Evolutionary conservation across 2,329 filamentous ascomycete genomes (phyloP), one percentile per base, ranked within the genome.

Genomic region (Xenoacremonium recifei): DNA sequence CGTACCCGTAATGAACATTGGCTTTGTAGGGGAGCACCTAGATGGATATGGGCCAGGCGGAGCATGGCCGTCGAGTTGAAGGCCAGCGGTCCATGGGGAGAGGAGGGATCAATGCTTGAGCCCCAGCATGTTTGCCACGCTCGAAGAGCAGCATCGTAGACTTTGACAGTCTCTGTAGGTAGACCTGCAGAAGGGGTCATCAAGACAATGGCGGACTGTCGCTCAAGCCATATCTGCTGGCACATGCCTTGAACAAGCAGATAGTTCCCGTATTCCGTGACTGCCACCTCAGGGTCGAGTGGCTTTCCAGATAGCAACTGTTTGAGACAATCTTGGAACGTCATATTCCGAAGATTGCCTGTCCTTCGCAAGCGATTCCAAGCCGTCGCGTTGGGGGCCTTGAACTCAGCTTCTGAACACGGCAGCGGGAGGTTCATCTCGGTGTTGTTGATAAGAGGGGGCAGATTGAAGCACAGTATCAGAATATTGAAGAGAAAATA

Each of bases 41-140:
- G 46, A 0, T 59, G 52, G 17, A 62, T 50, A 21, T 62, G 61
- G 13, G 57, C 60, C 4, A 64, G 40, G 3, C 59, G 52, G 1
- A 63, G 45, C 6, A 64, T 46, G 4, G 61, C 58, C 6, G 57
- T 59, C 4, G 51, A 50, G 53, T 89, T 87, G 47, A 76, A 80
- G 20, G 73, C 73, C 0, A 89, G 81, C 1, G 89, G 67, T 4
- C 85, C 85, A 83, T 41, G 38, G 2, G 43, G 43, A 7, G 36
- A 36, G 5, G 41, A 44, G 2, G 44, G 44, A 18, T 47, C 44
- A 10, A 45, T 10, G 9, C 41, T 38, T 5, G 45, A 47, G 13
- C 41, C 38, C 45, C 45, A 47, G 2, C 23, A 37, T 21, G 20
- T 19, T 15, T 47, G 45, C 45, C 45, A 47, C 4, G 23, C 32